Evolutionary conservation across 139 green algal species (phyloP).

Genomic region (Raphidocelis subcapitata): DNA sequence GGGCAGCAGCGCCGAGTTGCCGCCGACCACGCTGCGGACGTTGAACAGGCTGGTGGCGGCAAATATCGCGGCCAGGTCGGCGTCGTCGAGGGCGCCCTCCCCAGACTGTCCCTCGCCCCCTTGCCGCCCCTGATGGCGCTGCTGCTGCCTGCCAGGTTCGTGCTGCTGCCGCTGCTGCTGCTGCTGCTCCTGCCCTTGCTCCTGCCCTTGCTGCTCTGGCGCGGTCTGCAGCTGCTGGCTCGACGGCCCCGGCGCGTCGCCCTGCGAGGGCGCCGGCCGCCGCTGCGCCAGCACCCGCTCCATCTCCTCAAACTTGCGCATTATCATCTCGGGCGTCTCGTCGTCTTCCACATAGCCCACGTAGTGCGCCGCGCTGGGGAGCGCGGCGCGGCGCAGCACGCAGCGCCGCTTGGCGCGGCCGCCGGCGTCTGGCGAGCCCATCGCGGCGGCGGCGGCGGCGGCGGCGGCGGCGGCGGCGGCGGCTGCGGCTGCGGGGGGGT

Average conservation of each 20-base stretch:
- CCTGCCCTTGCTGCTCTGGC: not conserved
- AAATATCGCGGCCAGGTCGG: constrained; percentile 69
- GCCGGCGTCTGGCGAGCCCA: no score
- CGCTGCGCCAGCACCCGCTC: constrained; percentile 60
- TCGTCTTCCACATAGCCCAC: constrained; percentile 95
- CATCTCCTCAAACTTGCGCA: constrained; percentile 91
- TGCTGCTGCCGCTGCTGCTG: not conserved
- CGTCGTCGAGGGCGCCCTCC: constrained; percentile 32
- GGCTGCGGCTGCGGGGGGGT: no score
- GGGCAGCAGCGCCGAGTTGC: constrained; percentile 64
- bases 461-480: no score
- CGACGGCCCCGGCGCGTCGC: not conserved
- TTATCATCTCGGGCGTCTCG: constrained; percentile 95
- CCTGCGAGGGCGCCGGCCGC: not conserved
- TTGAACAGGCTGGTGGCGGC: constrained; percentile 88
- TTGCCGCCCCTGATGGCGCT: not conserved
- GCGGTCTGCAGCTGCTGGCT: not conserved
- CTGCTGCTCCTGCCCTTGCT: not conserved
- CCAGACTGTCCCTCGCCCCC: not conserved
- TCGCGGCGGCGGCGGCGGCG: no score
- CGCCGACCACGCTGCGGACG: constrained; percentile 60
- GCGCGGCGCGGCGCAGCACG: constrained; percentile 22
- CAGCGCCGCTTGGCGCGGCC: constrained; percentile 26
- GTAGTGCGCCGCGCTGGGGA: constrained; percentile 83
- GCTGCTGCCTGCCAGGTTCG: constrained; percentile 8